These are phyloP conservation scores for Xerocomus spinulosus DNA, from an alignment of 768 basidiomycete genomes.

Conservation along the genomic window DNA sequence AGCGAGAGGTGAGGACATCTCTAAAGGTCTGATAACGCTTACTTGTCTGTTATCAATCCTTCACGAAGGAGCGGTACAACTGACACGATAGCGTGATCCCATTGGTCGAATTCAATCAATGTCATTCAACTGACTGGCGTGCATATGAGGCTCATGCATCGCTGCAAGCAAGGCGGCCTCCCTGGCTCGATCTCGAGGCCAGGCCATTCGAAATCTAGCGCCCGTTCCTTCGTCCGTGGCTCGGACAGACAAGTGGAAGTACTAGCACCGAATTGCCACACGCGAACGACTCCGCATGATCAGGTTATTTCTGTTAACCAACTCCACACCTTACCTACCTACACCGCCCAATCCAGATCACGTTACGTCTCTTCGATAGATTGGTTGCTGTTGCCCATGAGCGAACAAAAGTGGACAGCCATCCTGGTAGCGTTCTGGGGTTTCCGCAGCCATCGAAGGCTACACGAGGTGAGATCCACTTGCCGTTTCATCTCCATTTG, in stretches of 20 bases:
- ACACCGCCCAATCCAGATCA: background rate
- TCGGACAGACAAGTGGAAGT: background rate
- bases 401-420: background rate
- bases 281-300: constrained; percentile 6
- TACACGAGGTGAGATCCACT: background rate
- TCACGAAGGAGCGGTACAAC: too few species aligned
- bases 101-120: too few species aligned
- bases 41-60: too few species aligned
- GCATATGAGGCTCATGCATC: too few species aligned
- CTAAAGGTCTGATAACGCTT: background rate
- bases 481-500: background rate
- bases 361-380: background rate
- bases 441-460: background rate
- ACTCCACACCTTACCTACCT: too few species aligned
- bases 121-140: too few species aligned
- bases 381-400: too few species aligned
- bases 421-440: background rate
- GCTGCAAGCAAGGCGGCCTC: too few species aligned
- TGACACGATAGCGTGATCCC: too few species aligned
- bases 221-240: too few species aligned
- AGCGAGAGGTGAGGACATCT: constrained; percentile 21
- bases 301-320: background rate
- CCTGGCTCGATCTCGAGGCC: too few species aligned
- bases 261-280: background rate
- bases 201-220: too few species aligned